Conservation (phyloP, 2,329 filamentous ascomycete species). For the Fusarium coffeatum region DNA sequence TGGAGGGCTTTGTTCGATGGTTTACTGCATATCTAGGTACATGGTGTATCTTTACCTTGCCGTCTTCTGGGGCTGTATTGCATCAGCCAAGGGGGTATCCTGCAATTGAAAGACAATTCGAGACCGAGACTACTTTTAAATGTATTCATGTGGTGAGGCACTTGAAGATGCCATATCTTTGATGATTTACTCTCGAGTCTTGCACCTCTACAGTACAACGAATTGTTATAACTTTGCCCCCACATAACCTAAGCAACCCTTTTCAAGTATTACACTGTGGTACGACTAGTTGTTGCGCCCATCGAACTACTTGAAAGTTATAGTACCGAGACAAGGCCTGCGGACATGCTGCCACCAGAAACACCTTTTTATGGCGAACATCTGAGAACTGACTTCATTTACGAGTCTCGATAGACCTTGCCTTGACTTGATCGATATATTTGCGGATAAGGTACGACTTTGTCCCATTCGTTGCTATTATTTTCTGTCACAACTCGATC, state of each 20-base stretch:
- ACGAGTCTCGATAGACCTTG: background rate
- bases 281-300: background rate
- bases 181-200: background rate
- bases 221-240: background rate
- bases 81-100: background rate
- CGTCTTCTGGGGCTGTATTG: background rate
- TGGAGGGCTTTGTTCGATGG: background rate
- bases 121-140: background rate
- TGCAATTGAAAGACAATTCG: background rate
- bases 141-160: background rate
- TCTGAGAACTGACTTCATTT: background rate
- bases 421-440: background rate
- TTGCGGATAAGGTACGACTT: background rate
- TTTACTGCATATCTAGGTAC: background rate
- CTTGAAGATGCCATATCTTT: background rate
- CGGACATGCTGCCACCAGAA: background rate
- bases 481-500: no score
- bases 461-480: no score
- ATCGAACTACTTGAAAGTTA: background rate
- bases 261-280: background rate
- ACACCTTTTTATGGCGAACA: background rate
- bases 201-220: background rate
- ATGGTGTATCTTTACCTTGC: background rate
- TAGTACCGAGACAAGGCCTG: background rate
- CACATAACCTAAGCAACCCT: background rate